Conservation (phyloP, 2,329 filamentous ascomycete genomes). For the Sporothrix phasma region DNA sequence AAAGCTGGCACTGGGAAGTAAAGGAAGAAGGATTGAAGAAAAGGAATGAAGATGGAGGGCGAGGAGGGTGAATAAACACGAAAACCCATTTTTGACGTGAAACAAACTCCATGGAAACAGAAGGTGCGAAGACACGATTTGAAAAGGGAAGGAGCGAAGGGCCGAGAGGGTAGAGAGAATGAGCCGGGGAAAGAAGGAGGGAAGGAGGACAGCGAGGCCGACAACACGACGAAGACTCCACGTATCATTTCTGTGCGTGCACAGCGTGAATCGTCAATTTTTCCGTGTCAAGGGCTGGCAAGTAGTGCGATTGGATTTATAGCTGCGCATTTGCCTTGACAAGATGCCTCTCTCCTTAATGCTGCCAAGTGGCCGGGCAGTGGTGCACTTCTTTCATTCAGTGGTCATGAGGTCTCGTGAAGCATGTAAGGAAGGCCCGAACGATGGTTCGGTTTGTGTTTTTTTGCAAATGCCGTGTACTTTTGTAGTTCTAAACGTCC, state of each 20-base stretch:
- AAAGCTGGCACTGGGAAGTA: neutral
- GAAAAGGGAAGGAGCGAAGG: neutral
- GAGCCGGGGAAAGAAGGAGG: neutral
- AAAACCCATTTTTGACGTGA: neutral
- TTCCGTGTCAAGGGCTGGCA: neutral
- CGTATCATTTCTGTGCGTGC: neutral
- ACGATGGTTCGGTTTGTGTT: neutral
- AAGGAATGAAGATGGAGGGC: neutral
- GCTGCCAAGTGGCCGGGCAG: no score
- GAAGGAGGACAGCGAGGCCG: neutral
- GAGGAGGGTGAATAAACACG: neutral
- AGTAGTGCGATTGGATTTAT: neutral
- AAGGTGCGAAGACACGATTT: neutral
- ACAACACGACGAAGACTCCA: neutral
- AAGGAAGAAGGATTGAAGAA: neutral
- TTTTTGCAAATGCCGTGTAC: neutral
- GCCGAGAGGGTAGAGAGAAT: neutral
- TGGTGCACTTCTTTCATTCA: neutral
- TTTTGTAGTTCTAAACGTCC: neutral
- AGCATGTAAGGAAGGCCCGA: neutral
- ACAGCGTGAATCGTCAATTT: neutral
- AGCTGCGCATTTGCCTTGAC: neutral
- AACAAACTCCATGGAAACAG: neutral
- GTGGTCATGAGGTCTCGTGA: neutral
- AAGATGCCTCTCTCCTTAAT: neutral